Evolutionary conservation across 345 rosid species (phyloP).

Genomic region (Corymbia maculata): DNA sequence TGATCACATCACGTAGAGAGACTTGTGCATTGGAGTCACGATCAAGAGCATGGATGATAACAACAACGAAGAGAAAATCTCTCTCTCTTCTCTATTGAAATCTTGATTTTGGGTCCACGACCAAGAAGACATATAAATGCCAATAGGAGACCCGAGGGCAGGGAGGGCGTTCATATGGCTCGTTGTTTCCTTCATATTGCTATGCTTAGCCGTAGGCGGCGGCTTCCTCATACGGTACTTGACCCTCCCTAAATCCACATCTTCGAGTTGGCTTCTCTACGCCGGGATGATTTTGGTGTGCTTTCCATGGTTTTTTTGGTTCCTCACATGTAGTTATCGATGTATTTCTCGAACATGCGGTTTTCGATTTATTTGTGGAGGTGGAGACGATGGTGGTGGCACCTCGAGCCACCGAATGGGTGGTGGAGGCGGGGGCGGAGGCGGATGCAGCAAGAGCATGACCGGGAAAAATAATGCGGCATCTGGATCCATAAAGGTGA

Average conservation of each 20-base stretch:
- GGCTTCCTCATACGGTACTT: slow-evolving; percentile 48
- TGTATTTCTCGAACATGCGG: slow-evolving; percentile 49
- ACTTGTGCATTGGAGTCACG: neutral
- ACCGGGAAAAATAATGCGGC: neutral
- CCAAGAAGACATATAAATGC: slow-evolving; percentile 25
- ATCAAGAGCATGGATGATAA: neutral
- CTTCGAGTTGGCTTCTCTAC: slow-evolving; percentile 41
- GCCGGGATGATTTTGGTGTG: slow-evolving; percentile 56
- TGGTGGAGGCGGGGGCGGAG: neutral
- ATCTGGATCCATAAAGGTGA: neutral
- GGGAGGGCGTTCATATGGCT: slow-evolving; percentile 61
- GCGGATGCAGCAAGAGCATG: neutral
- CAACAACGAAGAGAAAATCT: neutral
- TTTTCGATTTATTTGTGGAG: slow-evolving; percentile 34
- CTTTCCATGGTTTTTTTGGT: slow-evolving; percentile 86
- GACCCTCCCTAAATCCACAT: slow-evolving; percentile 27
- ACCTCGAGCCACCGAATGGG: neutral
- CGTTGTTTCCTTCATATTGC: slow-evolving; percentile 29
- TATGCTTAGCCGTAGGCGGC: slow-evolving; percentile 44
- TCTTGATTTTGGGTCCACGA: neutral
- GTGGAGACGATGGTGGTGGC: slow-evolving; percentile 1
- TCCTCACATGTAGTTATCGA: slow-evolving; percentile 45
- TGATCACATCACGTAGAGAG: neutral
- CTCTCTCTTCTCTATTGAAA: neutral
- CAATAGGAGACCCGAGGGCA: slow-evolving; percentile 54